These are phyloP conservation scores for Salvia miltiorrhiza DNA, from an alignment of 257 asterid genomes.

Conservation along the genomic window DNA sequence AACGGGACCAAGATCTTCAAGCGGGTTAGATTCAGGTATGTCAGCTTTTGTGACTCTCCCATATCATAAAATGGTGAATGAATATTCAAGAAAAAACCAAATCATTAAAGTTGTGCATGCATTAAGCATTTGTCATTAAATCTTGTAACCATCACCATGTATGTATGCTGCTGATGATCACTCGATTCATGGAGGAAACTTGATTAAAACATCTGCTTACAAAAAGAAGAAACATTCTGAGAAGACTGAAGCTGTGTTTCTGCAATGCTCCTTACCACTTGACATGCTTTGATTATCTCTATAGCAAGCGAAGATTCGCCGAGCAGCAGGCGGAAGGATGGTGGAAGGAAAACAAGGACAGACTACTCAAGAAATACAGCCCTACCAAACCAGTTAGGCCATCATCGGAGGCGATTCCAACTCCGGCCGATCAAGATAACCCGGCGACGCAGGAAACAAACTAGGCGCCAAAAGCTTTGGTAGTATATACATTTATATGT, in stretches of 20 bases:
- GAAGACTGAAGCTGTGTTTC: background rate
- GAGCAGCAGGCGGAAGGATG: slow-evolving; percentile 88
- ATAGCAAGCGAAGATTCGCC: slow-evolving; percentile 71
- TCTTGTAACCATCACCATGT: background rate
- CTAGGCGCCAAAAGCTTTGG: slow-evolving; percentile 28
- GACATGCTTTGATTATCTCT: slow-evolving; percentile 7
- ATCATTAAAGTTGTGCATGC: background rate
- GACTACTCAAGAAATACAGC: slow-evolving; percentile 53
- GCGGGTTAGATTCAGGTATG: slow-evolving; percentile 86
- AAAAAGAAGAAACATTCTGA: background rate
- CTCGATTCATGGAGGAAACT: background rate
- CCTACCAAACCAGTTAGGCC: slow-evolving; percentile 36
- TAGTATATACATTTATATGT: slow-evolving; percentile 11
- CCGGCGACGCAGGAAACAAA: slow-evolving; percentile 35
- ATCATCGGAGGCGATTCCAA: slow-evolving; percentile 39
- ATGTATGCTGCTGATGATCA: background rate
- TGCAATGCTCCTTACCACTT: background rate
- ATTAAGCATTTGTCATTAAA: background rate
- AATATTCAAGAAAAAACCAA: no score
- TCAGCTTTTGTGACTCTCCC: background rate
- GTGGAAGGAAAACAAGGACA: slow-evolving; percentile 84
- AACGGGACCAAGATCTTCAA: slow-evolving; percentile 72
- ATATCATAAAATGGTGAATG: background rate
- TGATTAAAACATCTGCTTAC: no score
- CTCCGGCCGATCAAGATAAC: slow-evolving; percentile 19